phyloP scores from a whole-genome alignment of 108 stramenopile species.

The Parietichytrium sp. region DNA sequence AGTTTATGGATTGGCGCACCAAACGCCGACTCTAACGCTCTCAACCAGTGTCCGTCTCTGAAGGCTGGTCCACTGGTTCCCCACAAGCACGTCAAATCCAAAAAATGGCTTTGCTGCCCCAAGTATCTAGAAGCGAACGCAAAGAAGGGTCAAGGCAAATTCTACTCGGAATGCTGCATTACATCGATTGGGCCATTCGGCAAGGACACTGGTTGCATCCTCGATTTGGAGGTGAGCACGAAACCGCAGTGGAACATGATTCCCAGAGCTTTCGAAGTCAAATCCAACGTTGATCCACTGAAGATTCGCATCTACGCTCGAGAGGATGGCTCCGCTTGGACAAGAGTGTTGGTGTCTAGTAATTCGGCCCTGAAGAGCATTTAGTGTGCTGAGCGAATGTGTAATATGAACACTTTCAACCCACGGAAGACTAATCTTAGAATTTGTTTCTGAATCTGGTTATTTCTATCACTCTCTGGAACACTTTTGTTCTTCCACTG shows the following conservation, averaged over 20 bases:
- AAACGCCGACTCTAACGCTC: not conserved
- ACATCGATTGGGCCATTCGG: conserved; percentile 10
- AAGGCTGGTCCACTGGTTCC: conserved; percentile 17
- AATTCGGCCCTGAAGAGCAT: conserved; percentile 6
- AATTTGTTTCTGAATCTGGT: too few relatives aligned
- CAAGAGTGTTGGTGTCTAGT: not conserved
- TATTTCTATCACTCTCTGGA: too few relatives aligned
- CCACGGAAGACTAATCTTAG: too few relatives aligned
- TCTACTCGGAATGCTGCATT: conserved; percentile 32
- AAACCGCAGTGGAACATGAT: conserved; percentile 32
- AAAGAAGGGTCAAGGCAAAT: conserved; percentile 26
- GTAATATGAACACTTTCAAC: too few relatives aligned
- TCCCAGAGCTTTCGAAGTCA: not conserved
- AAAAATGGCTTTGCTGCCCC: conserved; percentile 34
- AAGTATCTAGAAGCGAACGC: conserved; percentile 4
- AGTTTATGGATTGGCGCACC: conserved; percentile 26
- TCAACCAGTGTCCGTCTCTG: not conserved
- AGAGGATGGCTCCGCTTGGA: conserved; percentile 24
- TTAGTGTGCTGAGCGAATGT: too few relatives aligned
- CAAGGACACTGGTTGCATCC: conserved; percentile 29
- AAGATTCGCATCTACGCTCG: conserved; percentile 17
- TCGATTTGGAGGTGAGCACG: conserved; percentile 7
- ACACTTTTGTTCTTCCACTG: too few relatives aligned
- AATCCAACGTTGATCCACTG: not conserved
- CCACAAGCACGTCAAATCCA: conserved; percentile 28